Evolutionary conservation across 331 rosid genomes (phyloP).

Genomic region (Malus hybrid): DNA sequence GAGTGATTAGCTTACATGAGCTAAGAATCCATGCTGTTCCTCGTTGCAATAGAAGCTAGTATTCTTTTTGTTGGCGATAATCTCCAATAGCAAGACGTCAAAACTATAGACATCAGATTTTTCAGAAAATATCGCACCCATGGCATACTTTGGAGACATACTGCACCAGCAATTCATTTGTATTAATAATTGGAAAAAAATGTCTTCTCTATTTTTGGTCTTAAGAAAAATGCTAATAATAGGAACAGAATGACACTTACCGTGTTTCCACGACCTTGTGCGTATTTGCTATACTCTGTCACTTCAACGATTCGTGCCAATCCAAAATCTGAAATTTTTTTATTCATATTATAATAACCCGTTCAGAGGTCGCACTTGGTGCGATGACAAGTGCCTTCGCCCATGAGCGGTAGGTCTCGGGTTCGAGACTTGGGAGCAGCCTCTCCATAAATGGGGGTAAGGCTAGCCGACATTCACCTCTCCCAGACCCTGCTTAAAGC

Average conservation of each 20-base stretch:
- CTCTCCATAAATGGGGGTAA: no score
- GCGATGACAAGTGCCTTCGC: no score
- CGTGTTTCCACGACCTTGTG: no score
- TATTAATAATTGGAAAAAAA: not conserved
- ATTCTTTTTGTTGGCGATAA: slow-evolving; percentile 18
- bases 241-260: not conserved
- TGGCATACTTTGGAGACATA: slow-evolving; percentile 21
- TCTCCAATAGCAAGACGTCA: slow-evolving; percentile 26
- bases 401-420: no score
- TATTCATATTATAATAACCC: no score
- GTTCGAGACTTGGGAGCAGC: no score
- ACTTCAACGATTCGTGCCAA: no score
- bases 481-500: no score
- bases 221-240: not conserved
- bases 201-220: not conserved
- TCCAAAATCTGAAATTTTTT: no score
- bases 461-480: no score
- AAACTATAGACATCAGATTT: slow-evolving; percentile 36
- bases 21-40: slow-evolving; percentile 9
- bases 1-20: slow-evolving; percentile 12
- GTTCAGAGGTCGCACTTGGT: no score
- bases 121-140: slow-evolving; percentile 18
- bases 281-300: no score
- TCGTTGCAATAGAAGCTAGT: slow-evolving; percentile 6
- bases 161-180: not conserved